Evolutionary conservation across 2,329 filamentous ascomycete genomes (phyloP).

Genomic region (Stachybotrys elegans): DNA sequence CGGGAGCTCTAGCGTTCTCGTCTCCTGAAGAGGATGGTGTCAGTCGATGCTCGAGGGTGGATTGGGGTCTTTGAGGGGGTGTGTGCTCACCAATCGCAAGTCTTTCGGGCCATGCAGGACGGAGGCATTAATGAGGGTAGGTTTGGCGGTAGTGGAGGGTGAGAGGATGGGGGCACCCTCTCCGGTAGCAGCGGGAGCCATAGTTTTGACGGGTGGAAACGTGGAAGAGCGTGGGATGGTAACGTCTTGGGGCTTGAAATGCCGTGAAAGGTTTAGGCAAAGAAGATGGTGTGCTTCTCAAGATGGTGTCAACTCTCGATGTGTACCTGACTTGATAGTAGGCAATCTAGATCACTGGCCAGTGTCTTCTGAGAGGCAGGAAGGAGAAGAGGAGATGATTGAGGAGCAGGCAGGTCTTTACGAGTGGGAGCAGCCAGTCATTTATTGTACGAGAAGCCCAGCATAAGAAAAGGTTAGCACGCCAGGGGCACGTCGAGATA

Average conservation of each 20-base stretch:
- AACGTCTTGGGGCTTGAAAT: conserved; percentile 17
- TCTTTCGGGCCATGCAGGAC: conserved; percentile 54
- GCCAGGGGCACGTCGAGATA: too few species aligned
- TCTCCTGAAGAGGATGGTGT: conserved; percentile 45
- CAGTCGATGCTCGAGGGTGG: conserved; percentile 13
- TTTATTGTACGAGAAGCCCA: too few species aligned
- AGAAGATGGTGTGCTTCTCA: too few species aligned
- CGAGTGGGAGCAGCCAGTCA: too few species aligned
- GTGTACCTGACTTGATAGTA: too few species aligned
- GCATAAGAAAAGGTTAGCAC: too few species aligned
- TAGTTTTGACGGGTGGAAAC: conserved; percentile 36
- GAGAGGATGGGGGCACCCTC: conserved; percentile 39
- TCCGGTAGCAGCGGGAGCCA: conserved; percentile 46
- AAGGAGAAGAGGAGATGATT: too few species aligned
- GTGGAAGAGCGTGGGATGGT: conserved; percentile 54
- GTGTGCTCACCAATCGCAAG: conserved; percentile 47
- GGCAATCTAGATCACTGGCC: too few species aligned
- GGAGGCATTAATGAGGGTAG: conserved; percentile 44
- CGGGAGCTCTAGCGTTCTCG: conserved; percentile 42
- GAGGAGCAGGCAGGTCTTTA: too few species aligned
- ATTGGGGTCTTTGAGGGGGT: conserved; percentile 4
- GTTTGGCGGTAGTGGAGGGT: conserved; percentile 34
- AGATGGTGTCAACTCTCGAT: too few species aligned
- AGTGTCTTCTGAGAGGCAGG: too few species aligned
- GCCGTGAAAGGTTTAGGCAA: too few species aligned